Conservation (phyloP, 2,329 filamentous ascomycete genomes). For the Diaporthe sp. region DNA sequence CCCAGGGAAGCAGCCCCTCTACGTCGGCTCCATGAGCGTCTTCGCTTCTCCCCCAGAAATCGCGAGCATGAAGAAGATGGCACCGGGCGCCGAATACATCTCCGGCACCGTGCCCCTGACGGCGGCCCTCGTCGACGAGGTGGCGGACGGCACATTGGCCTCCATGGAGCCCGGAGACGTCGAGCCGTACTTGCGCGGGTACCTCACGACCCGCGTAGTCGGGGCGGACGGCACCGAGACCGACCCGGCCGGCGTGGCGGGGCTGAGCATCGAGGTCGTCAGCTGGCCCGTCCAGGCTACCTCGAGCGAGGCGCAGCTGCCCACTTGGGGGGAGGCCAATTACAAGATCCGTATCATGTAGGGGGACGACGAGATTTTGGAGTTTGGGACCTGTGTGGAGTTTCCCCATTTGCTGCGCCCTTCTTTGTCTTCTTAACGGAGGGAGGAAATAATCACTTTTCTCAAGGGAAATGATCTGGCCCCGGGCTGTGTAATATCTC, state of each 20-base stretch:
- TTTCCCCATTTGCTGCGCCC: not conserved
- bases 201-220: conserved; percentile 54
- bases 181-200: conserved; percentile 57
- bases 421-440: not conserved
- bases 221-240: conserved; percentile 49
- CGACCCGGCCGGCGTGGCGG: conserved; percentile 48
- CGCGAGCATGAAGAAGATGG: conserved; percentile 48
- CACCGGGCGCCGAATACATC: conserved; percentile 54
- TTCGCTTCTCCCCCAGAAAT: conserved; percentile 57
- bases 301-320: conserved; percentile 51
- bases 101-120: conserved; percentile 68
- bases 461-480: too few species aligned
- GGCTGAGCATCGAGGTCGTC: conserved; percentile 54
- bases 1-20: conserved; percentile 49
- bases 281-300: conserved; percentile 56
- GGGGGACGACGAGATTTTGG: not conserved
- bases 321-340: conserved; percentile 52
- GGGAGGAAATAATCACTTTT: not conserved
- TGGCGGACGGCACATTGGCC: conserved; percentile 53
- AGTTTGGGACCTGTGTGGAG: too few species aligned
- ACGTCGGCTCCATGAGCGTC: conserved; percentile 73
- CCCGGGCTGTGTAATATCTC: not conserved
- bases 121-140: conserved; percentile 59
- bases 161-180: conserved; percentile 55
- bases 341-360: conserved; percentile 36